Evolutionary conservation across 2,329 filamentous ascomycete genomes (phyloP).

Genomic region (Herpomyces periplanetae): DNA sequence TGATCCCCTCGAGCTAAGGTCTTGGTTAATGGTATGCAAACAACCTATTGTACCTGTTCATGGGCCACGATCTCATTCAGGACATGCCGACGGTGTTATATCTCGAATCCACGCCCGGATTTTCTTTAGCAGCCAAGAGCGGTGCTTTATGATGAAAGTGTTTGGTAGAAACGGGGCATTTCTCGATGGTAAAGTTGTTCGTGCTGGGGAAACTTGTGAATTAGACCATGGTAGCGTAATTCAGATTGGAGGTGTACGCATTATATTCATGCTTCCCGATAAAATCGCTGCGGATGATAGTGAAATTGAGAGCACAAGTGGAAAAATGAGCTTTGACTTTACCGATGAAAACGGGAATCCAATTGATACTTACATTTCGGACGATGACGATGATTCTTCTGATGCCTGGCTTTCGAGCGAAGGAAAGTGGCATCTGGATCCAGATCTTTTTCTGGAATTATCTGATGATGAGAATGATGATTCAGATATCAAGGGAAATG

Average conservation of each 20-base stretch:
- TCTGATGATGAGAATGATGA: too few relatives aligned
- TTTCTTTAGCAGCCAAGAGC: conserved; percentile 19
- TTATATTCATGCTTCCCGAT: conserved; percentile 26
- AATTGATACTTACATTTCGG: conserved; percentile 7
- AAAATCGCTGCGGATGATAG: conserved; percentile 17
- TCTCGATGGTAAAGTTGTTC: conserved; percentile 17
- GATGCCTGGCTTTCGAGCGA: too few relatives aligned
- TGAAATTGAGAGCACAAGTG: conserved; percentile 11
- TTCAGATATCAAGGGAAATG: too few relatives aligned
- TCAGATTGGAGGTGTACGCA: conserved; percentile 27
- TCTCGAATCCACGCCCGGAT: conserved; percentile 35
- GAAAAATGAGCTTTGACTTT: conserved; percentile 31
- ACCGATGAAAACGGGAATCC: conserved; percentile 19
- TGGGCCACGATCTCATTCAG: conserved; percentile 20
- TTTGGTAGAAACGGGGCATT: conserved; percentile 26
- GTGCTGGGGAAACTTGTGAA: conserved; percentile 14
- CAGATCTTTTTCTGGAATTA: too few relatives aligned
- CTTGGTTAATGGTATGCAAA: too few relatives aligned
- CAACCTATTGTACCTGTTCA: conserved; percentile 30
- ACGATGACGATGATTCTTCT: conserved; percentile 4
- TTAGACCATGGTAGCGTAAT: conserved; percentile 23
- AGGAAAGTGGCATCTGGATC: conserved; percentile 2
- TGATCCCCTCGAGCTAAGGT: too few relatives aligned
- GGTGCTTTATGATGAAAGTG: conserved; percentile 22
- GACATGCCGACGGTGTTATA: conserved; percentile 24